Conservation (phyloP, 2,329 filamentous ascomycete species). For the Stachybotrys chlorohalonatus region DNA sequence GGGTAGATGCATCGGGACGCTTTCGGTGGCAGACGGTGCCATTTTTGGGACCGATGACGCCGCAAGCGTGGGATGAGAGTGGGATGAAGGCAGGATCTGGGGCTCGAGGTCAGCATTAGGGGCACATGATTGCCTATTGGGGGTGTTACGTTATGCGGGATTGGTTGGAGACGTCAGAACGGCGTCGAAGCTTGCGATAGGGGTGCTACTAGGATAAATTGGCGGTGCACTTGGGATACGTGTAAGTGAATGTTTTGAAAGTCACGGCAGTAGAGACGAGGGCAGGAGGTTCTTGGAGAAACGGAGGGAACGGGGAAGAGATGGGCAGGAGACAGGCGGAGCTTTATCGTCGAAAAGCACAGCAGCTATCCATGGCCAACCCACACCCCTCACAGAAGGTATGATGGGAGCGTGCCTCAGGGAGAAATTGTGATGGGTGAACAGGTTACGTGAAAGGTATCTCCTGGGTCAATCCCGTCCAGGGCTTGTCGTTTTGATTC, state of each 20-base stretch:
- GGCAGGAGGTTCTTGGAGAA: not conserved
- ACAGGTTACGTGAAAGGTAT: constrained; percentile 2
- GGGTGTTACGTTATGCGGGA: constrained; percentile 14
- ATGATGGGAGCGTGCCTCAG: not conserved
- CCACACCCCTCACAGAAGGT: constrained; percentile 13
- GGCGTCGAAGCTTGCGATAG: not conserved
- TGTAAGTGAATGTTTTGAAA: not conserved
- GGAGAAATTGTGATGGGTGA: not conserved
- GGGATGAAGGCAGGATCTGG: constrained; percentile 20
- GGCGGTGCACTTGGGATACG: constrained; percentile 4
- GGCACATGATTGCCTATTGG: constrained; percentile 22
- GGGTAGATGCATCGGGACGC: constrained; percentile 33
- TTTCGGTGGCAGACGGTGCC: constrained; percentile 40
- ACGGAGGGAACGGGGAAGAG: not conserved
- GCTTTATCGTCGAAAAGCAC: not conserved
- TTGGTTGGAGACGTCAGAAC: constrained; percentile 12
- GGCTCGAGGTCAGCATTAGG: constrained; percentile 14
- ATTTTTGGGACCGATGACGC: constrained; percentile 22
- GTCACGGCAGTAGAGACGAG: not conserved
- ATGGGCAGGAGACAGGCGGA: not conserved
- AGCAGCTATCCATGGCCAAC: constrained; percentile 3
- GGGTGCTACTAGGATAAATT: constrained; percentile 2
- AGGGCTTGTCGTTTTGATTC: constrained; percentile 14
- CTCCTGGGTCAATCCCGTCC: not conserved
- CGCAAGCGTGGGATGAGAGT: constrained; percentile 54